Evolutionary conservation across 1,139 yeast genomes (phyloP).

Genomic region (Lodderomyces theae): DNA sequence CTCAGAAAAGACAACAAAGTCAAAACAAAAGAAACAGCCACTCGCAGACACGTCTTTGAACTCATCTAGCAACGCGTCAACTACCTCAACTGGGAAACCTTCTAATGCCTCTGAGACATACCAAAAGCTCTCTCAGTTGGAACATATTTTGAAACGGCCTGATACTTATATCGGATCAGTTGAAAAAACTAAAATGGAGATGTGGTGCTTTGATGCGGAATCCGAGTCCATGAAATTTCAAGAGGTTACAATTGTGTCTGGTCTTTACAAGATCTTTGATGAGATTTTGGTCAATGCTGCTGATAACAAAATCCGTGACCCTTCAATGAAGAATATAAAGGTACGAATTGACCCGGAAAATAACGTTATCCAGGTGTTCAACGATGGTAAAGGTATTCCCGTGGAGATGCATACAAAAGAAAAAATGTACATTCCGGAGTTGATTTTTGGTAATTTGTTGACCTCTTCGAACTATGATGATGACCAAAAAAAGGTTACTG

Average conservation of each 20-base stretch:
- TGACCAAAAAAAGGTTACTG: slow-evolving; percentile 91
- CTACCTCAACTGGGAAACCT: slow-evolving; percentile 8
- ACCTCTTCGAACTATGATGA: slow-evolving; percentile 97
- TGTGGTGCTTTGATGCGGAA: slow-evolving; percentile 82
- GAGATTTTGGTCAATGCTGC: slow-evolving; percentile 98
- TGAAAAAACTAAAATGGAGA: slow-evolving; percentile 71
- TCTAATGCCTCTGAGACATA: slow-evolving; percentile 68
- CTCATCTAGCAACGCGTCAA: slow-evolving; percentile 6
- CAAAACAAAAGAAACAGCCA: slow-evolving; percentile 16
- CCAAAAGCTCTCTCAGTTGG: slow-evolving; percentile 90
- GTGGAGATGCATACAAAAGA: slow-evolving; percentile 91
- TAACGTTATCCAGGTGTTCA: slow-evolving; percentile 74
- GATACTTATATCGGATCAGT: slow-evolving; percentile 97
- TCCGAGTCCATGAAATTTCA: slow-evolving; percentile 70
- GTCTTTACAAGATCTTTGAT: slow-evolving; percentile 92
- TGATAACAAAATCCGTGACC: slow-evolving; percentile 95
- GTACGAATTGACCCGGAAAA: slow-evolving; percentile 76
- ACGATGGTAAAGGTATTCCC: slow-evolving; percentile 96
- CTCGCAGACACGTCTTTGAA: slow-evolving; percentile 26
- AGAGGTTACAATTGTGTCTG: slow-evolving; percentile 85
- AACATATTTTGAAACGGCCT: slow-evolving; percentile 95
- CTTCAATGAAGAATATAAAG: slow-evolving; percentile 78
- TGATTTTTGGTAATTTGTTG: slow-evolving; percentile 91
- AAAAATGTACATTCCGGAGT: slow-evolving; percentile 89
- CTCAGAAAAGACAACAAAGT: slow-evolving; percentile 11